Evolutionary conservation across 768 basidiomycete species (phyloP), one percentile per base, ranked within the genome.

Genomic region (Boletus rubropictus): DNA sequence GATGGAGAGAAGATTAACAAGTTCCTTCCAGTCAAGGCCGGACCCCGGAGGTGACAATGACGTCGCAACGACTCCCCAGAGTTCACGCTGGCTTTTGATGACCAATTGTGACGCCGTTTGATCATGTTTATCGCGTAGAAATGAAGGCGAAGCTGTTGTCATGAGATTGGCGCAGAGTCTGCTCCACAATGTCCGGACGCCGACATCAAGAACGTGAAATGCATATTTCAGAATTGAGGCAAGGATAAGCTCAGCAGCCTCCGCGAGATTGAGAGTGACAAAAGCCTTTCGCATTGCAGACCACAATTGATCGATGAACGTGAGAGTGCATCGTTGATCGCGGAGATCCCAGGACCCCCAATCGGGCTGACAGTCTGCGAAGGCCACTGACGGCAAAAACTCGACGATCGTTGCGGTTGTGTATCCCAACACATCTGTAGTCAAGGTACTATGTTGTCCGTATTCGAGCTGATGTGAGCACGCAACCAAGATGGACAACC

Each of bases 401-500:
- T 60, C 59, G 10, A 53, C 52, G 7, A 81, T 48, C 18, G 72
- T 59, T 3, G 60, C 50, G 0, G 71, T 67, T 2, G 74, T 53
- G 37, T 56, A 62, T 14, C 52, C 59, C 14, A 72, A 64, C 41
- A 73, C 64, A 4, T 65, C 55, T 0, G 71, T 46, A 15, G 67
- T 49, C 3, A 70, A 51, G 1, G 69, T 65, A 11, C 72, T 55
- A 52, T 73, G 69, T 1, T 61, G 63, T 27, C 58, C 58, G 18
- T 60, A 69, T 46, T 75, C 70, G 1, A 71, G 69, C 10, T 76
- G 57, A 42, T 75, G 70, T 9, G 74, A 65, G 35, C 72, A 74
- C 15, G 65, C 73, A 21, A 80, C 71, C n/a, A 86, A 63, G 15
- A 85, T 68, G 0, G 76, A 72, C 50, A 77, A 71, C 83, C 83